Evolutionary conservation across 768 basidiomycete species (phyloP).

Genomic region (Butyriboletus loyo): DNA sequence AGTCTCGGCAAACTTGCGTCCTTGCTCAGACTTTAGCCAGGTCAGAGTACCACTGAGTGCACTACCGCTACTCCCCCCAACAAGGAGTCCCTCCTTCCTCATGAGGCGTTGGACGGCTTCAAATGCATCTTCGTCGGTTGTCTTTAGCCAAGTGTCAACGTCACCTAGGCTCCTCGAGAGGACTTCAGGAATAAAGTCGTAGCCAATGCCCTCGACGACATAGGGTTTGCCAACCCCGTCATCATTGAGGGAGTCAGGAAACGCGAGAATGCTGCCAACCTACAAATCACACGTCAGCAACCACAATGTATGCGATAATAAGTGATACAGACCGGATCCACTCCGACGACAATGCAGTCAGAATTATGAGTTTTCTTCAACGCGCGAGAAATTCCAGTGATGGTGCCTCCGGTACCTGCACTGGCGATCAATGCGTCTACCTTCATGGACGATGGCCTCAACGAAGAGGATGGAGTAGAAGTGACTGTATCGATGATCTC

Average conservation of each 20-base stretch:
- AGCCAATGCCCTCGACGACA: slow-evolving; percentile 94
- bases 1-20: slow-evolving; percentile 57
- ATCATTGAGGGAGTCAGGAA: slow-evolving; percentile 62
- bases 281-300: slow-evolving; percentile 30
- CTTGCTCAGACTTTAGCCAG: slow-evolving; percentile 74
- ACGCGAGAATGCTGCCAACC: slow-evolving; percentile 86
- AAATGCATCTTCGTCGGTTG: slow-evolving; percentile 77
- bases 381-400: slow-evolving; percentile 82
- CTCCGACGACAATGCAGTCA: slow-evolving; percentile 71
- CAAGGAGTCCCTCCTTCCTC: slow-evolving; percentile 81
- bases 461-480: slow-evolving; percentile 58
- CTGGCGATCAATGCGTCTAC: slow-evolving; percentile 82
- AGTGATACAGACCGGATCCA: slow-evolving; percentile 73
- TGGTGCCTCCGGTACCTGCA: slow-evolving; percentile 93
- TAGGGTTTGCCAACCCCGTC: slow-evolving; percentile 50
- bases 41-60: slow-evolving; percentile 71
- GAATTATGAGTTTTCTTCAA: slow-evolving; percentile 78
- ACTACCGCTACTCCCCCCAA: slow-evolving; percentile 93
- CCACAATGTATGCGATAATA: not conserved
- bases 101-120: slow-evolving; percentile 71
- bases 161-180: slow-evolving; percentile 58
- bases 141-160: slow-evolving; percentile 85
- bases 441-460: slow-evolving; percentile 62
- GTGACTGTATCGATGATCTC: slow-evolving; percentile 84
- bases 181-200: slow-evolving; percentile 89